phyloP scores from a whole-genome alignment of 1,284 basidiomycete species.

The Omphalotus olearius region DNA sequence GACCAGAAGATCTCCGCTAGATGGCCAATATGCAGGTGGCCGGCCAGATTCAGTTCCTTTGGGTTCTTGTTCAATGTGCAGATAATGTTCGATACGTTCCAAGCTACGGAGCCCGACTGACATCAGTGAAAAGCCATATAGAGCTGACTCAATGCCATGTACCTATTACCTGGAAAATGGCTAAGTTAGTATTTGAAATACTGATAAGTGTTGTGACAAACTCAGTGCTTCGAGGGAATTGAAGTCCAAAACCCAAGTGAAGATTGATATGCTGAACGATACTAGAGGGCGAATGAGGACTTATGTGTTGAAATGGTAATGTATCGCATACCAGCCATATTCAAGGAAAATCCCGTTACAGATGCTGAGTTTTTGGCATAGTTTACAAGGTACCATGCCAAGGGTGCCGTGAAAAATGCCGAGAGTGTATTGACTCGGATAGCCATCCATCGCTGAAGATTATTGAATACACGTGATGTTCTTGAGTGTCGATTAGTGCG shows the following conservation, averaged over 20 bases:
- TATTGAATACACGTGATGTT: constrained; percentile 43
- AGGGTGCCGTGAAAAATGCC: constrained; percentile 44
- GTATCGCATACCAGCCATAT: constrained; percentile 32
- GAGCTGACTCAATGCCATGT: background rate
- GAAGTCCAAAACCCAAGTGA: constrained; percentile 46
- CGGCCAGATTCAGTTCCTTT: constrained; percentile 40
- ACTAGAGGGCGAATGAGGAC: constrained; percentile 24
- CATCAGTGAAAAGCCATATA: background rate
- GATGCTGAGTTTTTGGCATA: constrained; percentile 35
- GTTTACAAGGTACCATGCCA: constrained; percentile 53
- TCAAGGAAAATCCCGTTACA: constrained; percentile 52
- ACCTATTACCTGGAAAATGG: constrained; percentile 2
- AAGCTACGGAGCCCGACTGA: constrained; percentile 33
- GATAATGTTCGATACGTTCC: constrained; percentile 73
- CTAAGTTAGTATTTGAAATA: background rate
- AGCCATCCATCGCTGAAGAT: constrained; percentile 57
- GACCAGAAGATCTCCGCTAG: constrained; percentile 63
- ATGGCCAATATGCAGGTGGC: constrained; percentile 79
- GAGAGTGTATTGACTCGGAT: constrained; percentile 49
- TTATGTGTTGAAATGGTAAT: too few species aligned
- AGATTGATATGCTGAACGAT: constrained; percentile 49
- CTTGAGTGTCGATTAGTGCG: constrained; percentile 47
- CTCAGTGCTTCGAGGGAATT: constrained; percentile 46
- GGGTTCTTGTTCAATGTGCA: constrained; percentile 71
- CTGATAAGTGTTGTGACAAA: background rate